These are phyloP conservation scores for Phytophthora nicotianae DNA, from an alignment of 352 stramenopile species.

Conservation along the genomic window DNA sequence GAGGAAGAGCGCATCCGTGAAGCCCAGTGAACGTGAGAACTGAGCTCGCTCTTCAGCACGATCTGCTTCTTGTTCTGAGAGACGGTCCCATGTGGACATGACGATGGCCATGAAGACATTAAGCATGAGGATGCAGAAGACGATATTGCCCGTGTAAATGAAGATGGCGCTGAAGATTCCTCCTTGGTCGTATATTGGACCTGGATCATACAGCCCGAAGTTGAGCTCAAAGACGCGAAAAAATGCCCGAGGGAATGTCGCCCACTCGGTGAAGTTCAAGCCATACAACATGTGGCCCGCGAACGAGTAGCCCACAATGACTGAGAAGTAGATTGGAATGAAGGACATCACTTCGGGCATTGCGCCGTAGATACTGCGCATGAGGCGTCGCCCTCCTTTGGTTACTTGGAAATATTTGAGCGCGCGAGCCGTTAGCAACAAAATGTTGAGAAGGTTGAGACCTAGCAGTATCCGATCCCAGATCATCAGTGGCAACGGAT, in stretches of 20 bases:
- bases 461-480: slow-evolving; percentile 70
- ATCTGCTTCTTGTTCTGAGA: slow-evolving; percentile 59
- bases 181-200: slow-evolving; percentile 67
- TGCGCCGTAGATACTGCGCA: slow-evolving; percentile 72
- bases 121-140: slow-evolving; percentile 82
- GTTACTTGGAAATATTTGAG: slow-evolving; percentile 82
- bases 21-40: slow-evolving; percentile 47
- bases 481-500: slow-evolving; percentile 45
- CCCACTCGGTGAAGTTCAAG: slow-evolving; percentile 66
- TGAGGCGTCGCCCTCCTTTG: slow-evolving; percentile 61
- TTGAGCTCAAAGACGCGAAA: slow-evolving; percentile 82
- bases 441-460: slow-evolving; percentile 72
- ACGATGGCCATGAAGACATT: slow-evolving; percentile 84
- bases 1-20: slow-evolving; percentile 54
- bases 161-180: slow-evolving; percentile 70
- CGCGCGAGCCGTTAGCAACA: slow-evolving; percentile 60
- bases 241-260: slow-evolving; percentile 58
- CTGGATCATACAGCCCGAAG: slow-evolving; percentile 71
- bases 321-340: slow-evolving; percentile 65
- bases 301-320: slow-evolving; percentile 77
- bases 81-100: slow-evolving; percentile 72
- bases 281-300: slow-evolving; percentile 74
- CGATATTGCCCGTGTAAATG: slow-evolving; percentile 70
- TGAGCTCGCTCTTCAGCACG: slow-evolving; percentile 49
- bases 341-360: slow-evolving; percentile 78